These are phyloP conservation scores for Nowakowskiella sp. DNA, from an alignment of 192 early-diverging fungal genomes.

Conservation along the genomic window DNA sequence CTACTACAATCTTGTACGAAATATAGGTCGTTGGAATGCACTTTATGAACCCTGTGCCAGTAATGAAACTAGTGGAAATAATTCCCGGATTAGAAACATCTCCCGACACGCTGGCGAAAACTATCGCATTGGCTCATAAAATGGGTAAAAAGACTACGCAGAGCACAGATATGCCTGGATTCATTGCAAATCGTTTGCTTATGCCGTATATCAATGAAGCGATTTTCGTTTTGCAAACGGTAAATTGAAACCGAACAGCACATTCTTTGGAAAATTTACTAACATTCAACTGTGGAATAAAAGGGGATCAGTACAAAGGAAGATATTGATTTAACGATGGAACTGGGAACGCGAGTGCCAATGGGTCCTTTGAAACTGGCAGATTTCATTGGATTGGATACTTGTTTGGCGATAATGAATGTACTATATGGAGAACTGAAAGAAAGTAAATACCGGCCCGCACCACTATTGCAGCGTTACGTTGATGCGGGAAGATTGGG, in stretches of 20 bases:
- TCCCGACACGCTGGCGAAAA: conserved; percentile 57
- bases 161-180: conserved; percentile 86
- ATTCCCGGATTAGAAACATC: conserved; percentile 90
- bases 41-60: conserved; percentile 95
- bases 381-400: conserved; percentile 97
- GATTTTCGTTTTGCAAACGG: conserved; percentile 71
- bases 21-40: conserved; percentile 93
- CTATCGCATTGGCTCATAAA: conserved; percentile 62
- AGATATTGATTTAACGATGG: conserved; percentile 98
- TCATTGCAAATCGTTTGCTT: conserved; percentile 92
- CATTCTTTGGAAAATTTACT: not conserved
- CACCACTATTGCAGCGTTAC: conserved; percentile 83
- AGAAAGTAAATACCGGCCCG: conserved; percentile 92
- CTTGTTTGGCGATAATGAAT: conserved; percentile 94
- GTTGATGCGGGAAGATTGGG: conserved; percentile 95
- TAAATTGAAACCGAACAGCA: conserved; percentile 27
- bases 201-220: conserved; percentile 99
- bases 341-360: conserved; percentile 76
- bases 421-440: conserved; percentile 85
- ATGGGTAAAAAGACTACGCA: conserved; percentile 95
- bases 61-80: conserved; percentile 95
- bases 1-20: not conserved
- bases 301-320: conserved; percentile 81
- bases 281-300: not conserved
- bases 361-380: conserved; percentile 97